These are phyloP conservation scores for Gossypium raimondii DNA, from an alignment of 345 rosid genomes.

Conservation along the genomic window DNA sequence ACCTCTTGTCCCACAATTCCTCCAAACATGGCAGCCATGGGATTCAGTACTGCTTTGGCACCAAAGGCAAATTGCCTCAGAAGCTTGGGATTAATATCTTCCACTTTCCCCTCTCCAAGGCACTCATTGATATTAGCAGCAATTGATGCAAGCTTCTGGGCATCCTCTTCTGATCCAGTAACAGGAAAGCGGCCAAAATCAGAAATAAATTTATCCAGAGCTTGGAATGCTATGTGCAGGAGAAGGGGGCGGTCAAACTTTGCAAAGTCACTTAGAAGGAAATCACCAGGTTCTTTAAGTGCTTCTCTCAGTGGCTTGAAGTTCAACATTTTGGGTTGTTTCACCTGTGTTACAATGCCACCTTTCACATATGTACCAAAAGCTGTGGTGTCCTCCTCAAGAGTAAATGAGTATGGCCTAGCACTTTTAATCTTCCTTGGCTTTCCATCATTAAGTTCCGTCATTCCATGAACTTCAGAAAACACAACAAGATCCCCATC, in stretches of 20 bases:
- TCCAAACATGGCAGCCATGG: conserved; percentile 99
- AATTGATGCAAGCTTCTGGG: conserved; percentile 60
- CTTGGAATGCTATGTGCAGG: conserved; percentile 87
- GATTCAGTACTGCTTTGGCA: conserved; percentile 89
- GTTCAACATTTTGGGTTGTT: conserved; percentile 72
- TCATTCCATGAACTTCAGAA: too few species aligned
- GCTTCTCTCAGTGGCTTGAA: conserved; percentile 89
- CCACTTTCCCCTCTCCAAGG: conserved; percentile 63
- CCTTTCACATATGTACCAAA: conserved; percentile 73
- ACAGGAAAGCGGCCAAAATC: conserved; percentile 70
- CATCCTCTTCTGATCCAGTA: conserved; percentile 92
- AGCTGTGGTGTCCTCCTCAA: conserved; percentile 68
- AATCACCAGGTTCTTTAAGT: conserved; percentile 83
- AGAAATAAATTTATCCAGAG: conserved; percentile 68
- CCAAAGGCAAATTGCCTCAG: conserved; percentile 85
- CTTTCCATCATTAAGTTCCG: too few species aligned
- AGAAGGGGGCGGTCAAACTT: conserved; percentile 89
- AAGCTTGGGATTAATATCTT: conserved; percentile 70
- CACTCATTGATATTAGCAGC: conserved; percentile 57
- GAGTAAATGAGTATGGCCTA: too few species aligned
- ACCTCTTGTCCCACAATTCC: conserved; percentile 97
- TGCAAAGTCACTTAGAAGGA: conserved; percentile 86
- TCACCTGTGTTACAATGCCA: conserved; percentile 94
- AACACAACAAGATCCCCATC: conserved; percentile 45
- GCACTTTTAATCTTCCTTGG: too few species aligned